phyloP scores from a whole-genome alignment of 1,284 basidiomycete species.

The Coniophora puteana region DNA sequence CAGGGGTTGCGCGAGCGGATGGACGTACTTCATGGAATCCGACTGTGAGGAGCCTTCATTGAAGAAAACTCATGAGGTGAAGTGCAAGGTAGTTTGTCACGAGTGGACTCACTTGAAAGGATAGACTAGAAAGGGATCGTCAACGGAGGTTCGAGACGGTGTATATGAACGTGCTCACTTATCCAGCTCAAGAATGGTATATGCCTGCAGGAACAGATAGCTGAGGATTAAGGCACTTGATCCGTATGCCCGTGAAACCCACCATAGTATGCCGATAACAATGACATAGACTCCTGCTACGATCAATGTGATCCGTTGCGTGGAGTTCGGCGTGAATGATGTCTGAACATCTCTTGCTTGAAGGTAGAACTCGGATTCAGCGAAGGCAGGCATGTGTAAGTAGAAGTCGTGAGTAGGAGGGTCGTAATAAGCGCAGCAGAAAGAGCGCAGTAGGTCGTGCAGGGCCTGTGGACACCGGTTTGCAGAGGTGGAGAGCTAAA shows the following conservation, averaged over 20 bases:
- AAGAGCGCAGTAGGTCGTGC: no score
- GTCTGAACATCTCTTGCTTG: slow-evolving; percentile 33
- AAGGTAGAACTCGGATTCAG: slow-evolving; percentile 20
- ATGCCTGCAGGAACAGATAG: slow-evolving; percentile 51
- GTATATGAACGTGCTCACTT: slow-evolving; percentile 44
- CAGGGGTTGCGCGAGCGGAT: neutral
- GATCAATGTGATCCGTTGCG: slow-evolving; percentile 75
- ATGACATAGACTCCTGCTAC: slow-evolving; percentile 73
- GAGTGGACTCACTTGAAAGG: slow-evolving; percentile 77
- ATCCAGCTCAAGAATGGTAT: slow-evolving; percentile 69
- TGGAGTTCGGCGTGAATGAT: slow-evolving; percentile 59
- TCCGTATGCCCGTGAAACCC: slow-evolving; percentile 23
- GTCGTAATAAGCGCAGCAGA: no score
- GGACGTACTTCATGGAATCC: slow-evolving; percentile 80
- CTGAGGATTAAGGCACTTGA: slow-evolving; percentile 1
- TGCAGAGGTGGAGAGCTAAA: no score
- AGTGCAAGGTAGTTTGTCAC: neutral
- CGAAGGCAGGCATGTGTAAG: slow-evolving; percentile 25
- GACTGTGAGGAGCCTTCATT: slow-evolving; percentile 68
- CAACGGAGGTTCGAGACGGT: slow-evolving; percentile 6
- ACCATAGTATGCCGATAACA: slow-evolving; percentile 74
- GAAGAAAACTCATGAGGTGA: slow-evolving; percentile 11
- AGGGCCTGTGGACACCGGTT: no score
- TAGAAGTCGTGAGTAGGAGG: slow-evolving; percentile 14
- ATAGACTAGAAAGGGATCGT: slow-evolving; percentile 57